A percentile compares a stretch with the other conserved stretches of the same genome.
phyloP scores from a whole-genome alignment of 805 yeast species.

The Sugiyamaella americana region DNA sequence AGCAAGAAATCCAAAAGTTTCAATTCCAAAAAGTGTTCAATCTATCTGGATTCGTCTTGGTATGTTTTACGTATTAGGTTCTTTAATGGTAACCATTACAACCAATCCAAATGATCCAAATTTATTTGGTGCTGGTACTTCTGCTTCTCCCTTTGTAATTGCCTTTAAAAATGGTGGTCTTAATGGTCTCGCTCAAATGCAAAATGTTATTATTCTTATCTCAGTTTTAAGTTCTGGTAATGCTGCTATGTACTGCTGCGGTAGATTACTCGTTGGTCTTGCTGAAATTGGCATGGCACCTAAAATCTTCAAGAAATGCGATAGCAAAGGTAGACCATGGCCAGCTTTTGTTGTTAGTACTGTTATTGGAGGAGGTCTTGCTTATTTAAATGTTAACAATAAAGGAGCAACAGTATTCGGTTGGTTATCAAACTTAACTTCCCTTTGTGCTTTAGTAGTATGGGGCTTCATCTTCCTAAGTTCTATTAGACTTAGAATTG shows the following conservation, averaged over 20 bases:
- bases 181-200: constrained; percentile 61
- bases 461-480: constrained; percentile 69
- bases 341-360: constrained; percentile 47
- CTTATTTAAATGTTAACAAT: constrained; percentile 52
- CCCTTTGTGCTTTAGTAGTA: constrained; percentile 65
- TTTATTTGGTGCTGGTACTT: constrained; percentile 43
- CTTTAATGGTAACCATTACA: constrained; percentile 7
- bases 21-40: constrained; percentile 66
- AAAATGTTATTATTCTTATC: constrained; percentile 66
- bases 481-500: constrained; percentile 60
- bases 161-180: constrained; percentile 64
- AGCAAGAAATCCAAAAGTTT: constrained; percentile 61
- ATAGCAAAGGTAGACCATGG: constrained; percentile 64
- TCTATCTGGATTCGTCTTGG: constrained; percentile 10
- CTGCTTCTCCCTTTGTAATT: constrained; percentile 72
- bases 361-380: constrained; percentile 50
- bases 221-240: constrained; percentile 81
- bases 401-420: constrained; percentile 33
- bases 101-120: constrained; percentile 2
- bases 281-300: constrained; percentile 72
- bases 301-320: constrained; percentile 51
- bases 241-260: constrained; percentile 66
- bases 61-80: constrained; percentile 4
- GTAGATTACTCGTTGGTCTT: constrained; percentile 60
- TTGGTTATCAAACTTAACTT: constrained; percentile 62